Evolutionary conservation across 83 land plant genomes (phyloP), one percentile per base, ranked within the genome.

Genomic region (Thuja plicata): DNA sequence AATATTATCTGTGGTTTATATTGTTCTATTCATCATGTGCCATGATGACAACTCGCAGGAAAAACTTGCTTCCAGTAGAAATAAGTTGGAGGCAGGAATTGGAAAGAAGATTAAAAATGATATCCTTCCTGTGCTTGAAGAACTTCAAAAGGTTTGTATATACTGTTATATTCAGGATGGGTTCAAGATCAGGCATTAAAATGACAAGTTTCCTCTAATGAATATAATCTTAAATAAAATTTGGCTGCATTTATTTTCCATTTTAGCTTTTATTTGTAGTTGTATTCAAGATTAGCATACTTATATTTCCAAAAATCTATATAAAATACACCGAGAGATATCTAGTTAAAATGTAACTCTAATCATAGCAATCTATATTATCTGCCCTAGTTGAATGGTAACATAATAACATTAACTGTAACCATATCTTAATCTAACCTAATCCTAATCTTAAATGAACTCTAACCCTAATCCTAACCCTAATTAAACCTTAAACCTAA

Each of bases 51-150:
- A 85, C 30, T 85, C 35, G 79, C 94, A 96, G 97, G 95, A 92
- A 74, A 92, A 91, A 34, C 89, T 95, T 13, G 89, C 91, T 70
- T 94, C 92, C 57, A 94, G 97, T 88, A 91, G 88, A 79, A 74
- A 84, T 73, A 86, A 46, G 66, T 73, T 38, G 13, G 95, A 95
- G 85, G 90, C 90, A 90, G 79, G 79, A 50, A 88, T 95, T 88
- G 92, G 94, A 76, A 87, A 90, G 85, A 87, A 37, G 35, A 76
- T 96, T 57, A 89, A 91, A 48, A 76, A 27, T 81, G 92, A 96
- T 27, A 89, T 91, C 13, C 81, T 96, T 81, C 97, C 97, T 71
- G 91, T 83, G 86, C 91, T 96, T 43, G 95, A 94, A 91, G 90
- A 93, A 76, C 81, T 91, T 62, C 90, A 92, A 74, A 94, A 95